Evolutionary conservation across 2,329 filamentous ascomycete species (phyloP), one percentile per base, ranked within the genome.

Genomic region (Tolypocladium guangdongense): DNA sequence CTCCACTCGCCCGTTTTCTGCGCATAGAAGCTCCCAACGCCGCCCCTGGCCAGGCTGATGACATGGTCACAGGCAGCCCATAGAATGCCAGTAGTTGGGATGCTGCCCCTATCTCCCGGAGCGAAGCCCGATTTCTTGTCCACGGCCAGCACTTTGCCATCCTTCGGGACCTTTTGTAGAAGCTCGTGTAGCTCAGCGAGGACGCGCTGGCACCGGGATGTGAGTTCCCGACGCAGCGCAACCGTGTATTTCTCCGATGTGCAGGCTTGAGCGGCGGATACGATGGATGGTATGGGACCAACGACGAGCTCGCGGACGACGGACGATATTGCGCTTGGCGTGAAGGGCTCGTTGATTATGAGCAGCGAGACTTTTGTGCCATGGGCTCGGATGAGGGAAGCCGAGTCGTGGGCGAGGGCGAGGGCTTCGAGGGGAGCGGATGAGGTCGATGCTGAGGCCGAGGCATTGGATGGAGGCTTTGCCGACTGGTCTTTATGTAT

Each of bases 361-460:
- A 97, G 79, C 1, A 96, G 83, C 0, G 88, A 92, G 30, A 96
- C 77, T 58, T 95, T 96, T 7, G 90, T 96, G 2, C 85, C 81
- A 65, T 96, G 90, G 0, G 90, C 88, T 65, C 82, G 84, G 55
- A 96, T 81, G 6, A 95, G 76, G 30, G 78, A 80, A 0, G 88
- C 81, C 0, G 87, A 80, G 62, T 91, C 86, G 61, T 81, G 79
- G 36, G 91, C 82, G 54, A 92, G 77, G 16, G 82, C 72, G 27
- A 96, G 78, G 11, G 83, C 76, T 58, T 86, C 69, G 64, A 81
- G 58, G n/a, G 66, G 55, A 16, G 63, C 47, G n/a, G 56, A 50
- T 37, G 56, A 49, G 32, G 59, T 11, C 18, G 55, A 32, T 7
- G 55, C 33, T 3, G 57, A 32, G 18, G 56, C 18, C 3, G 58